Percentiles rank a stretch among this genome's conserved stretches.
Conservation (phyloP, 192 early-diverging fungal species). For the Coemansia guatemalensis region DNA sequence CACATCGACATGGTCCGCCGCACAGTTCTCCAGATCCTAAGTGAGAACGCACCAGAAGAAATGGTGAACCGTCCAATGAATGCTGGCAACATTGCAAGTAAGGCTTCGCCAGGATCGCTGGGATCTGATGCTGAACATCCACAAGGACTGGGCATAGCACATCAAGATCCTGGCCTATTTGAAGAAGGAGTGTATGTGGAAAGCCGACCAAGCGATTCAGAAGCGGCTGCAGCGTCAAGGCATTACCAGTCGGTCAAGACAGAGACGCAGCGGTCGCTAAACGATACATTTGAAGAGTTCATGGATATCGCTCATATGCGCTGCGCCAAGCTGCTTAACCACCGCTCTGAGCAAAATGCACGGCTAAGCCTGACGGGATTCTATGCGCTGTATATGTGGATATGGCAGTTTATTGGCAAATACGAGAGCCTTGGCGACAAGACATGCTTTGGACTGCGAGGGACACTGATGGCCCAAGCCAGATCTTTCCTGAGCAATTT, state of each 20-base stretch:
- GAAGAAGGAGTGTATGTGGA: not conserved
- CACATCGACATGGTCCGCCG: constrained; percentile 72
- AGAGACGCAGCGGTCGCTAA: constrained; percentile 64
- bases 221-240: not conserved
- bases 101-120: not conserved
- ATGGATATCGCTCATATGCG: constrained; percentile 84
- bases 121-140: not conserved
- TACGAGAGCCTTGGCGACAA: constrained; percentile 79
- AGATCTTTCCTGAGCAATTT: constrained; percentile 92
- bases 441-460: constrained; percentile 89
- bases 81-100: not conserved
- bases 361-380: constrained; percentile 86
- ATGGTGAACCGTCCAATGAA: constrained; percentile 11
- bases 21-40: constrained; percentile 62
- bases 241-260: constrained; percentile 30
- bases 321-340: constrained; percentile 83
- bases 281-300: constrained; percentile 73
- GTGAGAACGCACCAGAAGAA: constrained; percentile 54
- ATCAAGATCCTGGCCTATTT: not conserved
- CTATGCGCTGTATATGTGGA: constrained; percentile 74
- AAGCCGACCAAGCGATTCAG: not conserved
- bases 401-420: constrained; percentile 80
- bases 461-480: constrained; percentile 85
- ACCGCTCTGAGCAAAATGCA: constrained; percentile 87
- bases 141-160: not conserved